phyloP scores from a whole-genome alignment of 1,284 basidiomycete species.

The Cryptococcus sp. region DNA sequence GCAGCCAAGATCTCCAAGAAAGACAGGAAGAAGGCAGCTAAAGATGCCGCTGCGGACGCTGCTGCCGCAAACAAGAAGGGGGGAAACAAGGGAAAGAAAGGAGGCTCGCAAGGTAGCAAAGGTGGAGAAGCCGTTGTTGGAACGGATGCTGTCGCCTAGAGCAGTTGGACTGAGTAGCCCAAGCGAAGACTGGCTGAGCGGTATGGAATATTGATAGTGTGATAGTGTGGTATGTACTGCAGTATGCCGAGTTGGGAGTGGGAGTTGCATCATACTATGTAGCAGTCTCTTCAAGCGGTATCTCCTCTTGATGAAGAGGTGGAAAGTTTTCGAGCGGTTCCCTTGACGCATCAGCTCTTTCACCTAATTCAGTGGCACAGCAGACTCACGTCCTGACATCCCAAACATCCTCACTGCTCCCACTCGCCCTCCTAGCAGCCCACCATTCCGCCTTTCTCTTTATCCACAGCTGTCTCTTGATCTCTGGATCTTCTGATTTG shows the following conservation, averaged over 20 bases:
- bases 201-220: not conserved
- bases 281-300: constrained; percentile 13
- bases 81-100: not conserved
- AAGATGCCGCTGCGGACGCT: not conserved
- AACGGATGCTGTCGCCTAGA: not conserved
- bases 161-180: too few relatives aligned
- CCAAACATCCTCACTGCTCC: constrained; percentile 93
- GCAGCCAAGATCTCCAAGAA: constrained; percentile 21
- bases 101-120: constrained; percentile 1
- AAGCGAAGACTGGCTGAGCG: too few relatives aligned
- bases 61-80: not conserved
- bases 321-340: constrained; percentile 41
- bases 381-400: constrained; percentile 66
- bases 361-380: not conserved
- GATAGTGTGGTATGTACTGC: not conserved
- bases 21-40: constrained; percentile 21
- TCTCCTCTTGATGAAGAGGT: constrained; percentile 31
- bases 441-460: constrained; percentile 83
- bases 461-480: constrained; percentile 77
- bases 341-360: constrained; percentile 1
- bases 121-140: not conserved
- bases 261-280: constrained; percentile 1
- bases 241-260: not conserved
- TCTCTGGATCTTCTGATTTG: constrained; percentile 71
- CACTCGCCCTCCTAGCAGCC: constrained; percentile 66